Percentiles rank a stretch among this genome's conserved stretches.
Evolutionary conservation across 2,329 filamentous ascomycete species (phyloP).

Genomic region (Arachnomyces sp.): DNA sequence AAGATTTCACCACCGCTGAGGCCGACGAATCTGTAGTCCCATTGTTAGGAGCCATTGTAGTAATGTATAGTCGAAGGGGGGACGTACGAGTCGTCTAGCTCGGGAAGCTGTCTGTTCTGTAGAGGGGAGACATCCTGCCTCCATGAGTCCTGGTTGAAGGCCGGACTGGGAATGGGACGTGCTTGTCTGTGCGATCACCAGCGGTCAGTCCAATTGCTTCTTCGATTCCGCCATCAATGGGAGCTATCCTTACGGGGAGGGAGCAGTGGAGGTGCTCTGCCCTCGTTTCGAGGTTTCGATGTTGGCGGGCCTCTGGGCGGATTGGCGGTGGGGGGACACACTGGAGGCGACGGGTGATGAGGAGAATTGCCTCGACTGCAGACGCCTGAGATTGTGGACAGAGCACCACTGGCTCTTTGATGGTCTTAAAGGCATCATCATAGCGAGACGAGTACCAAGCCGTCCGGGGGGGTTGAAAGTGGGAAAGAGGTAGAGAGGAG

Average conservation of each 20-base stretch:
- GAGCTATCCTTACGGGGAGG: constrained; percentile 44
- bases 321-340: constrained; percentile 39
- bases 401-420: constrained; percentile 42
- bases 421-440: constrained; percentile 44
- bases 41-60: constrained; percentile 1
- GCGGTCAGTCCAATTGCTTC: constrained; percentile 3
- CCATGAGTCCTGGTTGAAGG: constrained; percentile 46
- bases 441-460: constrained; percentile 28
- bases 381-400: constrained; percentile 34
- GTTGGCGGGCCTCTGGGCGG: constrained; percentile 25
- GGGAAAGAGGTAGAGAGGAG: constrained; percentile 10
- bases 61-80: background rate
- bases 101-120: constrained; percentile 49
- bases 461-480: constrained; percentile 18
- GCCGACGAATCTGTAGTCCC: constrained; percentile 64
- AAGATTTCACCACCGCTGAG: constrained; percentile 95
- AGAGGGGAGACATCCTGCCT: constrained; percentile 62
- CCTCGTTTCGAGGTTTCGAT: constrained; percentile 30
- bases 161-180: constrained; percentile 55
- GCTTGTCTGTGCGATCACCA: constrained; percentile 36
- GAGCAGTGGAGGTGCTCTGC: constrained; percentile 42
- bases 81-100: constrained; percentile 74
- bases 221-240: background rate
- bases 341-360: constrained; percentile 37
- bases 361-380: constrained; percentile 36